Evolutionary conservation across 768 basidiomycete genomes (phyloP).

Genomic region (Leccinum ochraceum): DNA sequence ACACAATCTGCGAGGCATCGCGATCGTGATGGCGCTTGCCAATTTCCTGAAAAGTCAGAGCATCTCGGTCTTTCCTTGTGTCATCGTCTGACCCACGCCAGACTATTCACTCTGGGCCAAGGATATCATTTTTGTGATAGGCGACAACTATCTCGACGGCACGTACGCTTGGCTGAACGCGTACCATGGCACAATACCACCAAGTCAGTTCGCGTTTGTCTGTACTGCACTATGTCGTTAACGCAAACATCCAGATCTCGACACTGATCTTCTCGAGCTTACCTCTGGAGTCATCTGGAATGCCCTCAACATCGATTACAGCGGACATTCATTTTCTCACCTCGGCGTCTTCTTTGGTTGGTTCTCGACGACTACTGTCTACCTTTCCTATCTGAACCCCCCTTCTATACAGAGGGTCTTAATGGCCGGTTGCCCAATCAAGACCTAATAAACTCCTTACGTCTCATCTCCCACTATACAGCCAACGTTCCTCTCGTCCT

Average conservation of each 20-base stretch:
- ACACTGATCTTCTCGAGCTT: slow-evolving; percentile 60
- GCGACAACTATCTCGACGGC: slow-evolving; percentile 87
- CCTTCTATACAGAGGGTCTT: slow-evolving; percentile 68
- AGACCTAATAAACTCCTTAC: slow-evolving; percentile 85
- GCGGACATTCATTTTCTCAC: slow-evolving; percentile 95
- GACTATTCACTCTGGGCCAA: slow-evolving; percentile 94
- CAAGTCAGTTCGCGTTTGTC: slow-evolving; percentile 49
- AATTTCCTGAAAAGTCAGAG: slow-evolving; percentile 75
- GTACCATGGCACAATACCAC: slow-evolving; percentile 72
- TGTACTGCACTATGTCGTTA: neutral
- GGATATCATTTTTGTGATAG: slow-evolving; percentile 87
- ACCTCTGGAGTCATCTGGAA: slow-evolving; percentile 94
- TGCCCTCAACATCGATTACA: slow-evolving; percentile 92
- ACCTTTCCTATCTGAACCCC: slow-evolving; percentile 5
- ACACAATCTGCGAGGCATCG: slow-evolving; percentile 82
- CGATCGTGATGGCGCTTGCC: slow-evolving; percentile 85
- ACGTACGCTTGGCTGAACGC: slow-evolving; percentile 89
- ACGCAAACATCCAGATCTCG: slow-evolving; percentile 49
- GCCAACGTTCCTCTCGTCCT: slow-evolving; percentile 77
- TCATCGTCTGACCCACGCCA: slow-evolving; percentile 32
- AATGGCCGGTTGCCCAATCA: slow-evolving; percentile 97
- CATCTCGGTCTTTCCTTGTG: neutral
- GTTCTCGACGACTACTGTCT: slow-evolving; percentile 21
- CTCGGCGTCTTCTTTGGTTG: slow-evolving; percentile 92
- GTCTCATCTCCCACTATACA: slow-evolving; percentile 67